Evolutionary conservation across 2,329 filamentous ascomycete species (phyloP).

Genomic region (Bipolaris bicolor): DNA sequence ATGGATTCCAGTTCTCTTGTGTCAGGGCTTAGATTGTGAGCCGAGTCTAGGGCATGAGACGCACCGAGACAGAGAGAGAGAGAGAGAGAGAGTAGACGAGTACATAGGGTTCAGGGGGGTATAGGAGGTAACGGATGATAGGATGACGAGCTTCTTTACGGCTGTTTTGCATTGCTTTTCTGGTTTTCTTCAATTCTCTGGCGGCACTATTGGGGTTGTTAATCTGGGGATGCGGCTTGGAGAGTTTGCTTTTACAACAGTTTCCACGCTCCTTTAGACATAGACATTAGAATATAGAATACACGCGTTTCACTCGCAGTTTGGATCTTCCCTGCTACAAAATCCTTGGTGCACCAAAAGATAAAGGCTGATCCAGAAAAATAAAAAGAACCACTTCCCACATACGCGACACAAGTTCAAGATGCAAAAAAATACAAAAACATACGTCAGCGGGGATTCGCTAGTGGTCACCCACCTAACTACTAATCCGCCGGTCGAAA

Average conservation of each 20-base stretch:
- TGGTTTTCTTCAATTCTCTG: neutral
- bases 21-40: conserved; percentile 4
- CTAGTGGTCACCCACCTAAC: too few species aligned
- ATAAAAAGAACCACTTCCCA: too few species aligned
- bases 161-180: neutral
- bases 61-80: neutral
- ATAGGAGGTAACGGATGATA: too few species aligned
- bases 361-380: too few species aligned
- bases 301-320: neutral
- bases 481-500: too few species aligned
- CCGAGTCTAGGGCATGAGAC: neutral
- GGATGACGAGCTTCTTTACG: too few species aligned
- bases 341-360: too few species aligned
- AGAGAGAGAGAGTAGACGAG: neutral
- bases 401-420: too few species aligned
- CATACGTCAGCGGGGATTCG: too few species aligned
- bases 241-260: neutral
- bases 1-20: conserved; percentile 23
- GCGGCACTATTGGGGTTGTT: neutral
- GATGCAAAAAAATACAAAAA: too few species aligned
- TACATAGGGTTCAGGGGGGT: neutral
- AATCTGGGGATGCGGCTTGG: neutral
- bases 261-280: neutral
- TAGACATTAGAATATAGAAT: neutral
- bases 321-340: neutral